Base-by-base conservation (phyloP, 1,284 basidiomycete genomes). In the Boletus austroedulis region DNA sequence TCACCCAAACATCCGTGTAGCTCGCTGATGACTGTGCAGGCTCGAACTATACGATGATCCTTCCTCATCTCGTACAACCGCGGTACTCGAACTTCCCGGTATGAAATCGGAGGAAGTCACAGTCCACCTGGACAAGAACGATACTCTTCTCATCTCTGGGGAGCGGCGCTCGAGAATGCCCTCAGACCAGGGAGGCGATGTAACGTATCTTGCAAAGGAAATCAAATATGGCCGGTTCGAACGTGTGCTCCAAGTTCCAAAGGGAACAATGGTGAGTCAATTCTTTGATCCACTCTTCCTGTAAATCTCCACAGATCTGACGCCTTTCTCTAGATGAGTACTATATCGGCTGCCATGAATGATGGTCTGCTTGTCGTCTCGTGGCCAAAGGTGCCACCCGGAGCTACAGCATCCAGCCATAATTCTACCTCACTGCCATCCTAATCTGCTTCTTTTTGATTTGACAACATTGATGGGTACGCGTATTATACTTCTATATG, bases 341-440 rank as follows among this genome's bases (percentile, higher is more conserved):
- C 70, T 17, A 70, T 75, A 58, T 75, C 71, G 4, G 70, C 70
- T 5, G 60, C 71, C 5, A 71, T 75, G 72, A 73, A 65, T 32
- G 73, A 75, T 51, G 70, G 70, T 1, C 45, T 72, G 1, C 64
- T 72, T 4, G 38, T 71, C 1, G 28, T 75, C 26, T 73, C 70
- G 5, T 72, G 70, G 70, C 70, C 70, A 2, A 63, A 61, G 34
- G 34, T 46, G 4, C 61, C 72, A 23, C 43, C 63, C 0, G 66
- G 66, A 38, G 44, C 60, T 40, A 66, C 58, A 60, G 53, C 62
- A 53, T 50, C 64, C 7, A 49, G 0, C 7, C 26, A 53, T 53
- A 59, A 65, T 40, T 54, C 66, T 32, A 10, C 50, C 24, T 4
- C 15, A 15, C 31, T 44, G 7, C 28, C 38, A 12, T 24, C 45